Conservation (phyloP, 148 eudicot species). For the Talinum fruticosum region DNA sequence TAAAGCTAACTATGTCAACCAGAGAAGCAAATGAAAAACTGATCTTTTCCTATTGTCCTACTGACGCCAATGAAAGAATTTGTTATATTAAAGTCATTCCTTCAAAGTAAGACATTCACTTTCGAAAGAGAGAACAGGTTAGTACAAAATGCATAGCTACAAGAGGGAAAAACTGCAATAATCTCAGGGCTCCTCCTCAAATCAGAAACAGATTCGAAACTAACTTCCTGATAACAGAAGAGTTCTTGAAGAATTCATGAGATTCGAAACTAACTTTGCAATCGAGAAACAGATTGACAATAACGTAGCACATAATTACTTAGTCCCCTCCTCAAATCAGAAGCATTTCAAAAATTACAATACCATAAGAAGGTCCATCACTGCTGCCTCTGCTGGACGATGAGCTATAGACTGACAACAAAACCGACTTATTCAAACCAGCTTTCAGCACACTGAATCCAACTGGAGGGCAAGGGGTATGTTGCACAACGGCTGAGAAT, state of each 20-base stretch:
- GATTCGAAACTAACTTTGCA: neutral
- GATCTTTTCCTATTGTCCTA: neutral
- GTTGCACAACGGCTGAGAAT: constrained; percentile 90
- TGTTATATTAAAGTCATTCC: too few species aligned
- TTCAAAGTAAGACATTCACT: too few species aligned
- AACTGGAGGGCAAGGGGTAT: constrained; percentile 86
- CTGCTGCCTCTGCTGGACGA: constrained; percentile 43
- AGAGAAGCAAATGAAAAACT: neutral
- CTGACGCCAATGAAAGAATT: neutral
- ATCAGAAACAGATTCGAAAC: too few species aligned
- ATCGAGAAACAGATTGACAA: neutral
- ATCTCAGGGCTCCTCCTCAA: neutral
- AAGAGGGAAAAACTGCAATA: neutral
- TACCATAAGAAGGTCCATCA: constrained; percentile 68
- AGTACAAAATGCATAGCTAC: neutral
- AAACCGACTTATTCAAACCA: constrained; percentile 93
- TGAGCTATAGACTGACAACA: constrained; percentile 84
- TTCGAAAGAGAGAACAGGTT: neutral
- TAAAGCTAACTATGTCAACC: neutral
- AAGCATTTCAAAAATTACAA: constrained; percentile 9
- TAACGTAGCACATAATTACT: neutral
- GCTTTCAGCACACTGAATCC: constrained; percentile 97
- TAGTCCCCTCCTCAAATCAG: constrained; percentile 8
- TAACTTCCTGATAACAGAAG: neutral
- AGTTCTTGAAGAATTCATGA: neutral